These are phyloP conservation scores for Volutella citrinella DNA, from an alignment of 2,329 filamentous ascomycete genomes.

Conservation along the genomic window DNA sequence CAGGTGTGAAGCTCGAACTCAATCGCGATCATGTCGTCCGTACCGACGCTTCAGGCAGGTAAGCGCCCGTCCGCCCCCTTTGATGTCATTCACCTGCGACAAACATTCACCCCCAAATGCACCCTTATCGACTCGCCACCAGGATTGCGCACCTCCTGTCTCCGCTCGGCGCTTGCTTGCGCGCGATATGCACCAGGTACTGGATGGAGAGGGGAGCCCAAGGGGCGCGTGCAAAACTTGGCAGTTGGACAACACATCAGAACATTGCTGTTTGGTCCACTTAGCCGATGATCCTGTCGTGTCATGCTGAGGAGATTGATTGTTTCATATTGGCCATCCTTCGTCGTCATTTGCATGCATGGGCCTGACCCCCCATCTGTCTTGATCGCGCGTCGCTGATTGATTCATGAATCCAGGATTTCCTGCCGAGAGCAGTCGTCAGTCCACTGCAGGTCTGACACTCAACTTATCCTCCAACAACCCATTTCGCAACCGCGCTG, in stretches of 20 bases:
- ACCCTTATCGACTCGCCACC: slow-evolving; percentile 16
- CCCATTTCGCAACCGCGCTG: slow-evolving; percentile 71
- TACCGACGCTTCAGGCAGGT: slow-evolving; percentile 24
- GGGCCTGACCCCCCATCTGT: slow-evolving; percentile 22
- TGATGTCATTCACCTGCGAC: slow-evolving; percentile 26
- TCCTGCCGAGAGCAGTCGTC: too few species aligned
- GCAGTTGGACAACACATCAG: slow-evolving; percentile 21
- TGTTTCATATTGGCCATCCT: slow-evolving; percentile 29
- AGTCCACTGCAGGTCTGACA: slow-evolving; percentile 52
- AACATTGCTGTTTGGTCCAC: slow-evolving; percentile 22
- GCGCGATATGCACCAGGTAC: slow-evolving; percentile 17
- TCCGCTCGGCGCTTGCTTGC: slow-evolving; percentile 21
- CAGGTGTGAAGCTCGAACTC: slow-evolving; percentile 20
- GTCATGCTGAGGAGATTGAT: slow-evolving; percentile 31
- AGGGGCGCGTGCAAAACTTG: slow-evolving; percentile 22
- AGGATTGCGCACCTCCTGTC: slow-evolving; percentile 17
- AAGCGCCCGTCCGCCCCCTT: slow-evolving; percentile 25
- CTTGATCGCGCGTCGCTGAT: too few species aligned
- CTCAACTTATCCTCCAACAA: slow-evolving; percentile 79
- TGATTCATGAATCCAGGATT: too few species aligned
- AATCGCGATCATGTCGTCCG: slow-evolving; percentile 27
- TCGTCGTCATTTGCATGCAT: slow-evolving; percentile 28
- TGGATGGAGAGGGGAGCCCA: slow-evolving; percentile 16
- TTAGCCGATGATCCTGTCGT: slow-evolving; percentile 25
- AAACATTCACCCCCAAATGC: slow-evolving; percentile 12